Evolutionary conservation across 2,329 filamentous ascomycete species (phyloP).

Genomic region (Colletotrichum costaricense): DNA sequence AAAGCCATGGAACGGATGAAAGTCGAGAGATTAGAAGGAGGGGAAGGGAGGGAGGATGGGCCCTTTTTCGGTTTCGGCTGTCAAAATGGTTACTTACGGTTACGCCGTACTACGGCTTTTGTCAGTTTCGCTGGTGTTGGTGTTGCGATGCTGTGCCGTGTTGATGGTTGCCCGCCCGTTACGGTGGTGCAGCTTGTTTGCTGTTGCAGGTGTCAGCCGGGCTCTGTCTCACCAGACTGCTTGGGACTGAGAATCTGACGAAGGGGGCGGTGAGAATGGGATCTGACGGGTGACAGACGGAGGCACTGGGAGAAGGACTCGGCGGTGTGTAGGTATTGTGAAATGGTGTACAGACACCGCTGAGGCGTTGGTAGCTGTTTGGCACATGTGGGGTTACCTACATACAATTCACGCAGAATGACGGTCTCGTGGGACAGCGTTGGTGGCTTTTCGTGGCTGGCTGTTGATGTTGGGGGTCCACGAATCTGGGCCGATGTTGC

Average conservation of each 20-base stretch:
- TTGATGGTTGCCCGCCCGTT: neutral
- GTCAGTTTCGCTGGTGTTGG: neutral
- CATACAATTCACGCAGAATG: neutral
- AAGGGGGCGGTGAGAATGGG: neutral
- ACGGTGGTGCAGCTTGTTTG: neutral
- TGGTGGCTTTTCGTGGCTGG: neutral
- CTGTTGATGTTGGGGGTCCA: neutral
- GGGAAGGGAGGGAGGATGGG: neutral
- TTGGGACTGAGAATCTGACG: neutral
- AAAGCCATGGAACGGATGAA: neutral
- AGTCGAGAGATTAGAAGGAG: neutral
- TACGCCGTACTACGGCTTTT: neutral
- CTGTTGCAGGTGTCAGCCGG: slow-evolving; percentile 10
- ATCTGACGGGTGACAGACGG: neutral
- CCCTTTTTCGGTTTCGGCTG: neutral
- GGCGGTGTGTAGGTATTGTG: neutral
- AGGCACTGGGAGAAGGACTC: neutral
- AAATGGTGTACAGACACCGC: neutral
- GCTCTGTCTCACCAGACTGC: neutral
- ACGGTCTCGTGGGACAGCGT: neutral
- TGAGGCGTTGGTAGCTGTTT: neutral
- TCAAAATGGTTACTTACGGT: neutral
- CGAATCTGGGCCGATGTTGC: neutral
- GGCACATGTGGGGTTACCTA: neutral
- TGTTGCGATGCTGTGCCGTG: neutral